These are phyloP conservation scores for Crassisporium funariophilum DNA, from an alignment of 768 basidiomycete genomes.

Conservation along the genomic window DNA sequence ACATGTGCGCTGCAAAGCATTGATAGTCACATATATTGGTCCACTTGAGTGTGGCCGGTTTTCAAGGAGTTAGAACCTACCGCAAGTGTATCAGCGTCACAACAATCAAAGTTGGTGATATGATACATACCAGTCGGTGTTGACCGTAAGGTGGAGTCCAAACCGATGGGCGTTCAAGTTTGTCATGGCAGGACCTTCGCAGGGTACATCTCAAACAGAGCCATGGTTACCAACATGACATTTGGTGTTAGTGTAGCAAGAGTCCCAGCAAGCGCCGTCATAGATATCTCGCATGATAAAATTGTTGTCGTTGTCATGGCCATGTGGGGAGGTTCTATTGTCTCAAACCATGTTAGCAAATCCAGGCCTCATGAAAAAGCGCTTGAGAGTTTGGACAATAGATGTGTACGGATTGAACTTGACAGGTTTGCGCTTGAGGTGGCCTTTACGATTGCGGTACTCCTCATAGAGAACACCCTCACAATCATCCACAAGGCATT, in stretches of 20 bases:
- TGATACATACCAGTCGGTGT: conserved; percentile 31
- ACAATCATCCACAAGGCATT: conserved; percentile 12
- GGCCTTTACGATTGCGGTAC: conserved; percentile 6
- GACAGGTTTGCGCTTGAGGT: conserved; percentile 5
- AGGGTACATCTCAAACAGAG: conserved; percentile 9
- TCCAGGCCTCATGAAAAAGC: conserved; percentile 17
- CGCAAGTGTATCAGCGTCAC: neutral
- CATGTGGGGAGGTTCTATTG: conserved; percentile 4
- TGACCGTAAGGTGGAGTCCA: conserved; percentile 26
- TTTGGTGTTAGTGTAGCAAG: conserved; percentile 9
- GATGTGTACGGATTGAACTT: conserved; percentile 21
- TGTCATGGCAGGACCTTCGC: neutral
- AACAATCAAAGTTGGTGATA: neutral
- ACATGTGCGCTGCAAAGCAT: conserved; percentile 25
- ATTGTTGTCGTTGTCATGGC: conserved; percentile 19
- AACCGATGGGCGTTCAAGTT: conserved; percentile 12
- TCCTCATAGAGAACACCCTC: conserved; percentile 12
- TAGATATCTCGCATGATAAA: conserved; percentile 27
- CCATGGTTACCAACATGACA: conserved; percentile 18
- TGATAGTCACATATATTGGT: conserved; percentile 23
- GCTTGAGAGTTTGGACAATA: conserved; percentile 18
- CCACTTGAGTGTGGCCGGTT: conserved; percentile 28
- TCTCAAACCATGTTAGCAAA: conserved; percentile 12
- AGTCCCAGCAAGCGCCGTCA: conserved; percentile 20
- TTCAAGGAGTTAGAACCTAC: conserved; percentile 25